Evolutionary conservation across 768 basidiomycete species (phyloP).

Genomic region (Gloeostereum incarnatum): DNA sequence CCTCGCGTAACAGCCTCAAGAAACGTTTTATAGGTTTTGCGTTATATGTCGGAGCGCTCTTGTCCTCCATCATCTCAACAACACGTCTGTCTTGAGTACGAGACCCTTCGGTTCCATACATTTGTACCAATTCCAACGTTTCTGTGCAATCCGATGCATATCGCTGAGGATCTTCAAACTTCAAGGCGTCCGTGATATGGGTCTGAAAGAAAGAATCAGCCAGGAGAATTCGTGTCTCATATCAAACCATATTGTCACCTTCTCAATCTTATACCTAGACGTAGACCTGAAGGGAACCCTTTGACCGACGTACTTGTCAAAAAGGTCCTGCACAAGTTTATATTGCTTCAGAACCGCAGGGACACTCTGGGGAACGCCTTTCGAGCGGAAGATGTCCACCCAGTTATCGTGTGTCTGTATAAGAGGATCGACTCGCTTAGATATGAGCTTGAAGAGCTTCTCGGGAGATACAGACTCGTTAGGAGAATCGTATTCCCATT

Average conservation of each 20-base stretch:
- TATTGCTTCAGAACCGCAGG: conserved; percentile 39
- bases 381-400: conserved; percentile 34
- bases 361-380: conserved; percentile 27
- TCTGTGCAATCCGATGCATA: conserved; percentile 42
- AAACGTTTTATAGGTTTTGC: conserved; percentile 40
- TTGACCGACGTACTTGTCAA: conserved; percentile 34
- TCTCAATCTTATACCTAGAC: conserved; percentile 27
- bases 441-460: conserved; percentile 30
- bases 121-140: conserved; percentile 35
- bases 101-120: conserved; percentile 49
- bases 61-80: conserved; percentile 39
- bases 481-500: conserved; percentile 19
- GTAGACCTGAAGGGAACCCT: conserved; percentile 26
- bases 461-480: conserved; percentile 24
- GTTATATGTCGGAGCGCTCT: conserved; percentile 25
- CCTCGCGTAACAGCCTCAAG: conserved; percentile 34
- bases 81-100: conserved; percentile 40
- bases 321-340: conserved; percentile 38
- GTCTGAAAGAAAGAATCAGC: conserved; percentile 26
- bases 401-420: conserved; percentile 37
- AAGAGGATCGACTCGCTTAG: conserved; percentile 29
- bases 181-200: conserved; percentile 46
- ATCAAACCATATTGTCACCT: conserved; percentile 22
- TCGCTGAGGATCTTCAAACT: conserved; percentile 23
- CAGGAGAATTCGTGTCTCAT: conserved; percentile 1